Percentiles rank a stretch among this genome's conserved stretches.
phyloP scores from a whole-genome alignment of 305 asterid genomes.

The Caryopteris hybrid region DNA sequence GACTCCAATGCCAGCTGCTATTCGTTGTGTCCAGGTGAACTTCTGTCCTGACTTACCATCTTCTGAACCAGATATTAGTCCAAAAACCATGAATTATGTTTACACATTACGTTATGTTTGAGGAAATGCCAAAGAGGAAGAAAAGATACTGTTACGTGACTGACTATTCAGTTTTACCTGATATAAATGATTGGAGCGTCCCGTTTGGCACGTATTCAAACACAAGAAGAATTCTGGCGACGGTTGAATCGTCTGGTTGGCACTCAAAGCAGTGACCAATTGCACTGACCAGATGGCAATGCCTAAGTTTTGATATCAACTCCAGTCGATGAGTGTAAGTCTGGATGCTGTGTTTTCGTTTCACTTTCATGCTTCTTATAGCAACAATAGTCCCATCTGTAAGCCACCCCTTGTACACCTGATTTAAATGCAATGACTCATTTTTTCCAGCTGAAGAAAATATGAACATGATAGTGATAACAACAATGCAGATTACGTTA shows the following conservation, averaged over 20 bases:
- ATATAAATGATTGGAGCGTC: constrained; percentile 49
- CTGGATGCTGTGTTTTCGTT: constrained; percentile 43
- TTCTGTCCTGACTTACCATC: constrained; percentile 42
- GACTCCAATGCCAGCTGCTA: constrained; percentile 66
- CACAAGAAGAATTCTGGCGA: constrained; percentile 46
- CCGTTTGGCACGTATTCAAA: constrained; percentile 68
- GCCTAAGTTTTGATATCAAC: constrained; percentile 64
- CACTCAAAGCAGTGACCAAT: constrained; percentile 86
- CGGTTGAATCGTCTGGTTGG: constrained; percentile 54
- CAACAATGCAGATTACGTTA: neutral
- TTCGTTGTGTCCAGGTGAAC: constrained; percentile 66
- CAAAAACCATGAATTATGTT: too few relatives aligned
- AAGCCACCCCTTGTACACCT: constrained; percentile 73
- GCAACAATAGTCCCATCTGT: constrained; percentile 65
- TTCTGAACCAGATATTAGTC: constrained; percentile 15
- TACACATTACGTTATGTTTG: too few relatives aligned
- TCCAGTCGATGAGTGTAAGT: constrained; percentile 71
- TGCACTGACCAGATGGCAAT: constrained; percentile 64
- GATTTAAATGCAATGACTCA: neutral
- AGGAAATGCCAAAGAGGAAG: neutral
- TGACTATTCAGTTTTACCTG: constrained; percentile 58
- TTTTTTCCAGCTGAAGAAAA: neutral
- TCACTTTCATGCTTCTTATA: constrained; percentile 57
- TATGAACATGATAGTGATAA: neutral
- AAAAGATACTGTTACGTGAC: too few relatives aligned